Conservation (phyloP, 1,284 basidiomycete genomes). For the Naganishia sp. region DNA sequence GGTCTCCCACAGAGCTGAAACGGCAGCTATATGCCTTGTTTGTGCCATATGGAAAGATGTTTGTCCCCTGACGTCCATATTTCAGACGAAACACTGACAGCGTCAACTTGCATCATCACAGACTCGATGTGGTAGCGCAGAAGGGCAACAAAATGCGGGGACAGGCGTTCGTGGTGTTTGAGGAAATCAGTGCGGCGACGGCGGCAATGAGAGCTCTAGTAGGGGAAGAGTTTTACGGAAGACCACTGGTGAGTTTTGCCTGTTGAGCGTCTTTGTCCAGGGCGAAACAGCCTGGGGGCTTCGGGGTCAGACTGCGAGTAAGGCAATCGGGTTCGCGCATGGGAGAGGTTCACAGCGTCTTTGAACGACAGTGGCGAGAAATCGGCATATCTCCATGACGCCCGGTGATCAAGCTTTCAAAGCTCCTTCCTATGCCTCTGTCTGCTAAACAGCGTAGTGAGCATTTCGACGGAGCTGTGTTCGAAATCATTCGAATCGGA, state of each 20-base stretch:
- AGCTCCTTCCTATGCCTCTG: too few relatives aligned
- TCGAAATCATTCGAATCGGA: too few relatives aligned
- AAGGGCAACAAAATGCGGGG: conserved; percentile 82
- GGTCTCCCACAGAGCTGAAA: conserved; percentile 65
- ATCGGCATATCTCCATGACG: too few relatives aligned
- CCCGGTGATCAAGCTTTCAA: too few relatives aligned
- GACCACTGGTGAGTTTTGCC: conserved; percentile 68
- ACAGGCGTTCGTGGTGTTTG: conserved; percentile 95
- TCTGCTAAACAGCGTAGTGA: too few relatives aligned
- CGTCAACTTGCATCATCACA: conserved; percentile 30
- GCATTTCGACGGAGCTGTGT: too few relatives aligned
- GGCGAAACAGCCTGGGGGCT: too few relatives aligned
- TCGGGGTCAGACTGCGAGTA: too few relatives aligned
- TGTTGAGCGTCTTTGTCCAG: neutral
- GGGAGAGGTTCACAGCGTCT: too few relatives aligned
- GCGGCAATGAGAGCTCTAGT: conserved; percentile 85
- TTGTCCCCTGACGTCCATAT: conserved; percentile 33
- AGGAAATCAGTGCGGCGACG: conserved; percentile 82
- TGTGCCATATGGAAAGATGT: conserved; percentile 84
- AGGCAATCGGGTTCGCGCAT: too few relatives aligned
- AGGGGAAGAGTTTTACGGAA: conserved; percentile 91
- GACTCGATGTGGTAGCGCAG: conserved; percentile 88
- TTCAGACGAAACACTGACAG: neutral
- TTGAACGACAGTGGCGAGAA: too few relatives aligned
- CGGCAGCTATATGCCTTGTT: conserved; percentile 85